Evolutionary conservation across 139 green algal species (phyloP).

Genomic region (Chlamydomonas sp.): DNA sequence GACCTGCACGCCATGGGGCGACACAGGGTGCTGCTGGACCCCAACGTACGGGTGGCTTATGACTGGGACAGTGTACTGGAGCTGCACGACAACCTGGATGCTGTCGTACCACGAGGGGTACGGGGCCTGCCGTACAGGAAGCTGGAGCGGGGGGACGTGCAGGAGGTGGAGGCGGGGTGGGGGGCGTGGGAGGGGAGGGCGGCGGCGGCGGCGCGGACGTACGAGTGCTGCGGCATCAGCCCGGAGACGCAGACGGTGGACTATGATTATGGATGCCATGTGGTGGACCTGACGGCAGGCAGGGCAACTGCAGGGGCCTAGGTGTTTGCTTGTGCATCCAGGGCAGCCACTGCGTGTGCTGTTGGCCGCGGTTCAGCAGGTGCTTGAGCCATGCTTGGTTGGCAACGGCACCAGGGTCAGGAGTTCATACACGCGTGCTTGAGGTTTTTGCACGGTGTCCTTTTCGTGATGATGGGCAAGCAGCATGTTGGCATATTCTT

Average conservation of each 20-base stretch:
- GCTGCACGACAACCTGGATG: not conserved
- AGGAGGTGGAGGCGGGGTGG: not conserved
- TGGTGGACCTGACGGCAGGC: constrained; percentile 36
- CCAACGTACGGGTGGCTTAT: constrained; percentile 61
- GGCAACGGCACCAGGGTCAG: too few species aligned
- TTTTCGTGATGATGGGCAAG: too few species aligned
- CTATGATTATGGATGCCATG: constrained; percentile 50
- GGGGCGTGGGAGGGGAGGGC: not conserved
- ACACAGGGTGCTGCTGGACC: constrained; percentile 65
- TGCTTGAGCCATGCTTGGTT: too few species aligned
- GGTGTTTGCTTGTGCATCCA: too few species aligned
- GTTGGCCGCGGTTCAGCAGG: too few species aligned
- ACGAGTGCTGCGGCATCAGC: constrained; percentile 59
- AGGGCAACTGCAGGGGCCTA: too few species aligned
- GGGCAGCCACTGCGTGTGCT: too few species aligned
- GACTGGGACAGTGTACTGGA: not conserved
- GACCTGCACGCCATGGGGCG: constrained; percentile 57
- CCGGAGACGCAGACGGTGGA: constrained; percentile 46
- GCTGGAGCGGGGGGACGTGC: not conserved
- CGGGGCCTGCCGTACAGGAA: not conserved
- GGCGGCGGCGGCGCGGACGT: not conserved
- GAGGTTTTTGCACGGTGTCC: too few species aligned
- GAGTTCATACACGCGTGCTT: too few species aligned
- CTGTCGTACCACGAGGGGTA: too few species aligned
- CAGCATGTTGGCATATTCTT: too few species aligned